Evolutionary conservation across 2,329 filamentous ascomycete genomes (phyloP).

Genomic region (Leptodontidium sp.): DNA sequence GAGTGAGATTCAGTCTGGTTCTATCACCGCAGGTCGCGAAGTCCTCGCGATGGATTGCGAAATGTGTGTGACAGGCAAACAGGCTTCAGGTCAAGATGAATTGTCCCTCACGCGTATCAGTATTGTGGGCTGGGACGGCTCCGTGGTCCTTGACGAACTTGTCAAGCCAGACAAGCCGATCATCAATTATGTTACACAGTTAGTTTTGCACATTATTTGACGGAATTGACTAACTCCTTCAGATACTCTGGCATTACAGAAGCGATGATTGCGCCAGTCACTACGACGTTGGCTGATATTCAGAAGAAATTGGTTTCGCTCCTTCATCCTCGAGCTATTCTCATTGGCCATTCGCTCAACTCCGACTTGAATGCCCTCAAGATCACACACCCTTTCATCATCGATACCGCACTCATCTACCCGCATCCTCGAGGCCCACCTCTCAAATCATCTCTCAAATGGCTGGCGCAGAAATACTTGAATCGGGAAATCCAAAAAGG

Average conservation of each 20-base stretch:
- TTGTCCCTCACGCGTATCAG: slow-evolving; percentile 91
- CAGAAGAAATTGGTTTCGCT: slow-evolving; percentile 79
- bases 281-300: slow-evolving; percentile 83
- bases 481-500: slow-evolving; percentile 87
- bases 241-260: slow-evolving; percentile 90
- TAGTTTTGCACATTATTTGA: slow-evolving; percentile 30
- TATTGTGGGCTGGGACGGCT: slow-evolving; percentile 84
- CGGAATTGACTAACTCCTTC: slow-evolving; percentile 34
- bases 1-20: slow-evolving; percentile 77
- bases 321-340: slow-evolving; percentile 74
- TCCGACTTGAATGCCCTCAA: slow-evolving; percentile 85
- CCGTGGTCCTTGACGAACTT: slow-evolving; percentile 84
- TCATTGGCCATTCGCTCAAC: slow-evolving; percentile 83
- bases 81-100: slow-evolving; percentile 65
- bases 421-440: slow-evolving; percentile 90
- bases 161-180: slow-evolving; percentile 92
- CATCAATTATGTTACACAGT: slow-evolving; percentile 86
- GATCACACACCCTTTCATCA: slow-evolving; percentile 89
- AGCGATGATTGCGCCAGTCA: slow-evolving; percentile 81
- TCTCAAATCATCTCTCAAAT: slow-evolving; percentile 90
- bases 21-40: slow-evolving; percentile 81
- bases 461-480: slow-evolving; percentile 85
- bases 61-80: slow-evolving; percentile 80
- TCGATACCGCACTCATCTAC: slow-evolving; percentile 90
- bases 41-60: slow-evolving; percentile 91